These are phyloP conservation scores for Ustulina deusta DNA, from an alignment of 2,329 filamentous ascomycete genomes.

Conservation along the genomic window DNA sequence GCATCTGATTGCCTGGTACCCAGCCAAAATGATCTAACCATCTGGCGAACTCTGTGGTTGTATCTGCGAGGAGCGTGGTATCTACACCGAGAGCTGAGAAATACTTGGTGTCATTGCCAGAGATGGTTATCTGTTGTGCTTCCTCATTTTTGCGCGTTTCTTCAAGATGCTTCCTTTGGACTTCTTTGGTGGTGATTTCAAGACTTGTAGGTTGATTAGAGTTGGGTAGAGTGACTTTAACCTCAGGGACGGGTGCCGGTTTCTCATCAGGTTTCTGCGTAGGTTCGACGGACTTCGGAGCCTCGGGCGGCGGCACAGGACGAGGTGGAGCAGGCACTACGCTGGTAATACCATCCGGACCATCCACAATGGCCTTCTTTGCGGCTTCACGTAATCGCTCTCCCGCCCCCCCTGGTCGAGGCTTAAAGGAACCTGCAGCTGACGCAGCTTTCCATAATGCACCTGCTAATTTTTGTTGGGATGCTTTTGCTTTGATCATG, in stretches of 20 bases:
- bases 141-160: slow-evolving; percentile 58
- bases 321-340: slow-evolving; percentile 83
- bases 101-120: slow-evolving; percentile 82
- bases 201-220: slow-evolving; percentile 57
- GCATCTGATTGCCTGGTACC: slow-evolving; percentile 80
- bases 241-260: slow-evolving; percentile 63
- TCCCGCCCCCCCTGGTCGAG: slow-evolving; percentile 85
- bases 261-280: slow-evolving; percentile 53
- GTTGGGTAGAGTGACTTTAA: slow-evolving; percentile 67
- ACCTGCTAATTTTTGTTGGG: slow-evolving; percentile 78
- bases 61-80: slow-evolving; percentile 77
- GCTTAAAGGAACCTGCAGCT: slow-evolving; percentile 81
- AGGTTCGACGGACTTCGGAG: slow-evolving; percentile 50
- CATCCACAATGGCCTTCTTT: slow-evolving; percentile 69
- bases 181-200: slow-evolving; percentile 54
- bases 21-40: slow-evolving; percentile 90
- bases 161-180: slow-evolving; percentile 49
- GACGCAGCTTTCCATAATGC: slow-evolving; percentile 84
- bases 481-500: slow-evolving; percentile 87
- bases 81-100: slow-evolving; percentile 83
- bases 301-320: slow-evolving; percentile 56
- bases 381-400: slow-evolving; percentile 77
- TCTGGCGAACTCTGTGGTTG: slow-evolving; percentile 82
- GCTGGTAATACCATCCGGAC: slow-evolving; percentile 88
- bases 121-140: slow-evolving; percentile 70